Evolutionary conservation across 306 rosid genomes (phyloP), one percentile per base, ranked within the genome.

Genomic region (Lathyrus sativus): DNA sequence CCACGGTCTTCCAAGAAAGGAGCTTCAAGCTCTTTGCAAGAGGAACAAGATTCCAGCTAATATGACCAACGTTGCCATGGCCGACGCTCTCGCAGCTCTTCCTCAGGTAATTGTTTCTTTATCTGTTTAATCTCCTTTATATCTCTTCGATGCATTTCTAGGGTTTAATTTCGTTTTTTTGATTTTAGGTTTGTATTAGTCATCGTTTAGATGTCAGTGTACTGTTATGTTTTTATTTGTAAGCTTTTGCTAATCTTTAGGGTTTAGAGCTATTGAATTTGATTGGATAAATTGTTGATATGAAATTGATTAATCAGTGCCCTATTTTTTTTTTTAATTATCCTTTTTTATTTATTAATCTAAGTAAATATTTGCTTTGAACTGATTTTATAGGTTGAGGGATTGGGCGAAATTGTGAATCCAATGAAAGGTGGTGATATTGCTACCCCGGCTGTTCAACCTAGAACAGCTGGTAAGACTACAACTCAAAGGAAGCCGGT

Each of bases 1-100:
- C 85, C 81, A 74, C 80, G 65, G 62, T n/a, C 89, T 93, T 67
- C 37, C 95, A 39, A 83, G 98, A 77, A 93, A 81, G 85, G 86
- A 90, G 17, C 89, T 93, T 5, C 97, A 93, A 59, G 14, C 89
- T 26, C 87, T 93, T 10, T 86, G 95, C 96, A 93, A 93, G 96
- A 88, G 66, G 82, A 93, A 93, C 84, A 89, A 80, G 81, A 88
- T 93, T 76, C 99, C 96, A 0, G 97, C 99, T 0, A 93, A 93
- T 17, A 72, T 74, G 74, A 86, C 99, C 74, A 93, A 88, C 4
- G 68, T 88, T 2, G 97, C 91, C 80, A 93, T 93, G 99, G 97
- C 90, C 2, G 84, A 88, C 6, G 80, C 96, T 62, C 97, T 93
- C 45, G 4, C 64, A 1, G 84, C 91, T 76, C 96, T 93, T 65